Conservation (phyloP, 106 monocot species). For the Platanthera zijinensis region DNA sequence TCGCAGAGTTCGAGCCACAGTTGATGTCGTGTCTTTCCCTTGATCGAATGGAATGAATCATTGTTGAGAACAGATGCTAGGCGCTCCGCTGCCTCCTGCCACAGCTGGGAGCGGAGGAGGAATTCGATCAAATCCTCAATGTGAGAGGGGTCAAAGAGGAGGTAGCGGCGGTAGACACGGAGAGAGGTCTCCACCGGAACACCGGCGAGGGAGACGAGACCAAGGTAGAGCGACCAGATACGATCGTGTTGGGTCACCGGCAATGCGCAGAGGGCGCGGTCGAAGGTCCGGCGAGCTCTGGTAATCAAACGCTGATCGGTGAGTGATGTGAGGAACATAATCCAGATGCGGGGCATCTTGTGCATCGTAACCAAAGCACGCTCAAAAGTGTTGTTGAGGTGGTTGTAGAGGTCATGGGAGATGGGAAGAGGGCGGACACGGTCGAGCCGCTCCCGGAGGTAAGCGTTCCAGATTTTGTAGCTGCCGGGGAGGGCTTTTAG, state of each 20-base stretch:
- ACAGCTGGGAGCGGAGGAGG: slow-evolving; percentile 50
- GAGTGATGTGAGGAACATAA: slow-evolving; percentile 64
- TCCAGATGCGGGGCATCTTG: slow-evolving; percentile 96
- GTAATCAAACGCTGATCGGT: slow-evolving; percentile 63
- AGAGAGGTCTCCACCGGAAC: slow-evolving; percentile 85
- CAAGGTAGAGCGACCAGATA: slow-evolving; percentile 73
- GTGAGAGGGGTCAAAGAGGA: slow-evolving; percentile 83
- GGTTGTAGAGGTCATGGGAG: slow-evolving; percentile 38
- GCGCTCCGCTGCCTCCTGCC: slow-evolving; percentile 93
- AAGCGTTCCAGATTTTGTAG: slow-evolving; percentile 98
- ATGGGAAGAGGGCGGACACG: slow-evolving; percentile 54
- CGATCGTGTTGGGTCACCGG: slow-evolving; percentile 93
- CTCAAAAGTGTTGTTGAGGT: slow-evolving; percentile 96
- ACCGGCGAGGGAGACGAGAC: slow-evolving; percentile 52
- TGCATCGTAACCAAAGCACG: slow-evolving; percentile 92
- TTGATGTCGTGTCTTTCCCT: slow-evolving; percentile 82
- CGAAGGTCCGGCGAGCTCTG: slow-evolving; percentile 55
- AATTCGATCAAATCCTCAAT: slow-evolving; percentile 95
- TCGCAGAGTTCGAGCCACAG: slow-evolving; percentile 91
- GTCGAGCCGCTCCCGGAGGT: slow-evolving; percentile 75
- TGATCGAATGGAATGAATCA: slow-evolving; percentile 67
- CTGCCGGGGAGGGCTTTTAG: slow-evolving; percentile 85
- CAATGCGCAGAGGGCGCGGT: slow-evolving; percentile 72
- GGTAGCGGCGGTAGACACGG: slow-evolving; percentile 64
- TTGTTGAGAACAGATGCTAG: slow-evolving; percentile 73